Percentiles rank a stretch among this genome's conserved stretches.
phyloP scores from a whole-genome alignment of 2,329 filamentous ascomycete species.

The Venturia carpophila region DNA sequence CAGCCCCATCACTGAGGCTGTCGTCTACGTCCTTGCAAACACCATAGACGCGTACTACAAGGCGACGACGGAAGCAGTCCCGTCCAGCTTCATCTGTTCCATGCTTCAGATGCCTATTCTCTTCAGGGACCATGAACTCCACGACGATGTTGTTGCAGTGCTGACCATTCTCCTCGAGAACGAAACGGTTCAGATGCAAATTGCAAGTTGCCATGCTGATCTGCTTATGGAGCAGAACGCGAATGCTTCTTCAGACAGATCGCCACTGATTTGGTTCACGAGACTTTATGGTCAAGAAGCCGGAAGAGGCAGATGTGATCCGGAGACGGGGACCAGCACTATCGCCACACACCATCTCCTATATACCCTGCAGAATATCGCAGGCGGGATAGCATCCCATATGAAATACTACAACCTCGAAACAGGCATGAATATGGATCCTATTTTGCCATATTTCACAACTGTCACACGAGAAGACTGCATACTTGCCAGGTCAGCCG shows the following conservation, averaged over 20 bases:
- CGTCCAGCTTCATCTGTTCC: neutral
- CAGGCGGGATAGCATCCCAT: neutral
- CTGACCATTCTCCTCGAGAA: neutral
- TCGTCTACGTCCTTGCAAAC: constrained; percentile 2
- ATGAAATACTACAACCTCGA: neutral
- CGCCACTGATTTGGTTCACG: neutral
- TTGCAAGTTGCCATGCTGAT: neutral
- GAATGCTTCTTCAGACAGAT: neutral
- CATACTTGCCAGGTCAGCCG: neutral
- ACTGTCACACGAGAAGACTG: neutral
- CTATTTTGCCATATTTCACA: neutral
- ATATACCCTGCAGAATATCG: neutral
- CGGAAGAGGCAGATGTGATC: neutral
- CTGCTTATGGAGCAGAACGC: neutral
- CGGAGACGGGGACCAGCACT: neutral
- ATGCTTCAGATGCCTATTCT: constrained; percentile 1
- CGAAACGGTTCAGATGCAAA: neutral
- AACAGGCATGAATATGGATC: neutral
- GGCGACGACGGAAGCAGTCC: neutral
- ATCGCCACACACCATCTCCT: neutral
- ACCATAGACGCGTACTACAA: neutral
- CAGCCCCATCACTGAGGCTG: neutral
- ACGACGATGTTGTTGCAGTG: neutral
- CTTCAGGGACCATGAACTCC: neutral
- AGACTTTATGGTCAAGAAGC: neutral